Percentiles rank a stretch among this genome's conserved stretches.
Conservation (phyloP, 805 yeast species). For the Ogataea saltuana region DNA sequence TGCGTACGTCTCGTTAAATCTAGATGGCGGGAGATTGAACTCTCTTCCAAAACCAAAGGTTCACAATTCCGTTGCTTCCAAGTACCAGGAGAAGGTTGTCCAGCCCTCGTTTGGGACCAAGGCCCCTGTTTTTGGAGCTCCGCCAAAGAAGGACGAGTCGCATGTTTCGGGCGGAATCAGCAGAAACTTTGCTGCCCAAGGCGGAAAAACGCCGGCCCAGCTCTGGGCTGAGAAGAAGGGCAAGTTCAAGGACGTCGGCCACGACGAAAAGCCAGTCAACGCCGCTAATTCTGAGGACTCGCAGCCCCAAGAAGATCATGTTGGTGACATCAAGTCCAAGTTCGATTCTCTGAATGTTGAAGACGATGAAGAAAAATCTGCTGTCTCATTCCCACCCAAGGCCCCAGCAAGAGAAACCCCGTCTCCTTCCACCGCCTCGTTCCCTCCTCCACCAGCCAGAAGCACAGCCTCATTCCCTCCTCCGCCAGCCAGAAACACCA, state of each 20-base stretch:
- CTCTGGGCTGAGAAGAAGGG: constrained; percentile 93
- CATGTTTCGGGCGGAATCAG: constrained; percentile 60
- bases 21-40: constrained; percentile 52
- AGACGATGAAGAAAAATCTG: constrained; percentile 29
- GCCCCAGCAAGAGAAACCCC: constrained; percentile 16
- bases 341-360: constrained; percentile 32
- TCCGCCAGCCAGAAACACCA: constrained; percentile 10
- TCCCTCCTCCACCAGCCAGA: constrained; percentile 27
- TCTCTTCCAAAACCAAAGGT: constrained; percentile 66
- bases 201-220: constrained; percentile 93
- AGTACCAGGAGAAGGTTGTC: constrained; percentile 41
- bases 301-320: constrained; percentile 32
- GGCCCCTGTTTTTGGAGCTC: constrained; percentile 31
- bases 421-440: constrained; percentile 6
- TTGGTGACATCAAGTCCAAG: constrained; percentile 35
- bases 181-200: constrained; percentile 61
- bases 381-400: constrained; percentile 4
- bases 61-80: constrained; percentile 48
- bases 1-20: constrained; percentile 31
- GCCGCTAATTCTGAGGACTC: constrained; percentile 23
- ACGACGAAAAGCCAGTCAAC: constrained; percentile 35
- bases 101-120: constrained; percentile 39
- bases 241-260: constrained; percentile 48
- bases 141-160: constrained; percentile 40
- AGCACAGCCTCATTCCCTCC: constrained; percentile 16